Evolutionary conservation across 176 grass and related monocot species (phyloP).

Genomic region (Oryza australiensis): DNA sequence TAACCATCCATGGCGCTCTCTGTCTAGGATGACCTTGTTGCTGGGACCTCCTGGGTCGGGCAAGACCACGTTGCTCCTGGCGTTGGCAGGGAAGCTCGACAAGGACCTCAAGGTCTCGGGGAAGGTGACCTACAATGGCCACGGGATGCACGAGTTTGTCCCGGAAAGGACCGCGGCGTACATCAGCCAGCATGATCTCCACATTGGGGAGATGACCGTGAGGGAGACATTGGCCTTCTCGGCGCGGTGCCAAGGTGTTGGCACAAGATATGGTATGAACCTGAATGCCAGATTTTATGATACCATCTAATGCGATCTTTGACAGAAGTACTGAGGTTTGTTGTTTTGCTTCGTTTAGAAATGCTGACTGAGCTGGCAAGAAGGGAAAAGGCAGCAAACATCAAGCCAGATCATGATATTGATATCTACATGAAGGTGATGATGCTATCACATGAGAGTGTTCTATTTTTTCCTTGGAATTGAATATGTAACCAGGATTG

Average conservation of each 20-base stretch:
- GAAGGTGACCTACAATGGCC: slow-evolving; percentile 85
- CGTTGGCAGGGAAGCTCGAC: slow-evolving; percentile 82
- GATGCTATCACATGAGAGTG: neutral
- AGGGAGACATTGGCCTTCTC: slow-evolving; percentile 88
- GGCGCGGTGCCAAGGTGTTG: slow-evolving; percentile 80
- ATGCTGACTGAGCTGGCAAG: slow-evolving; percentile 82
- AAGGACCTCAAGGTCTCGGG: slow-evolving; percentile 65
- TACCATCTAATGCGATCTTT: neutral
- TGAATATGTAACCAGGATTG: slow-evolving; percentile 4
- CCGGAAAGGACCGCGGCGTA: slow-evolving; percentile 79
- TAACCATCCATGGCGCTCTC: neutral
- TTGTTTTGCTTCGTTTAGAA: slow-evolving; percentile 44
- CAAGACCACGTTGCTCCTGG: slow-evolving; percentile 78
- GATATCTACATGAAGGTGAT: slow-evolving; percentile 92
- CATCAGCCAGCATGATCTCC: slow-evolving; percentile 90
- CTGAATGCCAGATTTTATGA: neutral
- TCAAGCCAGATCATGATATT: slow-evolving; percentile 88
- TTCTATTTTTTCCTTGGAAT: neutral
- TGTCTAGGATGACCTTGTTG: slow-evolving; percentile 75
- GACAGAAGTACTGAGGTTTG: slow-evolving; percentile 20
- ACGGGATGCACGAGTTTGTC: slow-evolving; percentile 80
- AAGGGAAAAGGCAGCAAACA: slow-evolving; percentile 82
- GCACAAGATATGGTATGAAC: slow-evolving; percentile 65
- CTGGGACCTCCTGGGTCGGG: slow-evolving; percentile 77
- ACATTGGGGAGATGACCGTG: slow-evolving; percentile 93